A percentile compares a stretch with the other conserved stretches of the same genome.
These are phyloP conservation scores for Nitzschia inconspicua DNA, from an alignment of 108 stramenopile genomes.

Conservation along the genomic window DNA sequence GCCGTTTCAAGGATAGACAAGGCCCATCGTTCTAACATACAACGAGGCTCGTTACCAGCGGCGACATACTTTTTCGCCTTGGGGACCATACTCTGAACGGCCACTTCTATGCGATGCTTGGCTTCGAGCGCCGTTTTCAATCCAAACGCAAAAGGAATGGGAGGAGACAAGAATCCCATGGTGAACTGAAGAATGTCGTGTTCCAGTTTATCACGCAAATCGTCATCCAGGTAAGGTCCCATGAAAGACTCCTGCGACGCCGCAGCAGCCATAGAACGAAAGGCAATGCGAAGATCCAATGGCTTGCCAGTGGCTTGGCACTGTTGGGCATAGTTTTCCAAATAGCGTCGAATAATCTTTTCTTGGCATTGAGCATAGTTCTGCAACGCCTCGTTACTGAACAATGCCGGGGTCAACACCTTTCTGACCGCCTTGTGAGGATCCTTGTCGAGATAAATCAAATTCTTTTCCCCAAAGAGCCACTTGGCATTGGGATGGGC, in stretches of 20 bases:
- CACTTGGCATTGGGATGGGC: conserved; percentile 30
- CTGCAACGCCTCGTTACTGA: conserved; percentile 15
- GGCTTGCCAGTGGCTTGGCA: background rate
- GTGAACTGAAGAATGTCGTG: conserved; percentile 27
- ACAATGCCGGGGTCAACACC: conserved; percentile 23
- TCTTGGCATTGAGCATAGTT: conserved; percentile 24
- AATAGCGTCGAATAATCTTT: conserved; percentile 1
- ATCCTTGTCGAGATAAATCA: conserved; percentile 17
- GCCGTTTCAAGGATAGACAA: conserved; percentile 1
- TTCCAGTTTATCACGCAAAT: conserved; percentile 2
- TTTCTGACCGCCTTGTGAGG: conserved; percentile 16
- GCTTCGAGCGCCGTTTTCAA: conserved; percentile 15
- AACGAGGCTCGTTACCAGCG: conserved; percentile 20
- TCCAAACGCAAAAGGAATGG: conserved; percentile 12
- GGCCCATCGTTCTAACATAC: conserved; percentile 20
- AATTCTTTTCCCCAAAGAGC: conserved; percentile 19
- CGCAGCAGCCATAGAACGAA: conserved; percentile 19
- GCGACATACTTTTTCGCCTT: conserved; percentile 3
- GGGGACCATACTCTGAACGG: conserved; percentile 8
- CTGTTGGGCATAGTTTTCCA: background rate
- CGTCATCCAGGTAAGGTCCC: conserved; percentile 20
- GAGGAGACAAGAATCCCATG: conserved; percentile 25
- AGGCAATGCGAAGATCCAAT: conserved; percentile 8
- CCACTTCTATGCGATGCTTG: conserved; percentile 13
- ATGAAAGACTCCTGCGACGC: conserved; percentile 25